Evolutionary conservation across 768 basidiomycete species (phyloP).

Genomic region (Lactarius deliciosus): DNA sequence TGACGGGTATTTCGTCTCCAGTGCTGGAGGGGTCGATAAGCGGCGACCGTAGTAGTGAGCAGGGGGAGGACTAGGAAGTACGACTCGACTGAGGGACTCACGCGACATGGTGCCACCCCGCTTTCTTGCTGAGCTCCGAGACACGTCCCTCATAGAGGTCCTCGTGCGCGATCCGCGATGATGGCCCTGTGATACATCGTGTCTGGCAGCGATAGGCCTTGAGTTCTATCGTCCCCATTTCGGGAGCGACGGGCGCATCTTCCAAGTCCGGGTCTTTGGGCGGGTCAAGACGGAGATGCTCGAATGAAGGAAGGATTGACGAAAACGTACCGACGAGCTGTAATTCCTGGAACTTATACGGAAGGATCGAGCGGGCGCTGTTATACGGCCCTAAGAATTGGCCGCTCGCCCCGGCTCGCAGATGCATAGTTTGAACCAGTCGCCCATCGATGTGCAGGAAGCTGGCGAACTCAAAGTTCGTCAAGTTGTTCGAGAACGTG

Average conservation of each 20-base stretch:
- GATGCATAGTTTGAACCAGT: background rate
- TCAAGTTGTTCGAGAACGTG: background rate
- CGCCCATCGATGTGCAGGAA: conserved; percentile 1
- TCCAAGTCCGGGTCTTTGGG: conserved; percentile 11
- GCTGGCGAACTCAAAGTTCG: background rate
- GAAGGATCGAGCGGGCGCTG: background rate
- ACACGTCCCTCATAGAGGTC: background rate
- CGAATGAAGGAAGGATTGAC: background rate
- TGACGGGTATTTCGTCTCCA: conserved; percentile 6
- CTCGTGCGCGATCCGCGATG: no score
- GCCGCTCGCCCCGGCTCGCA: background rate
- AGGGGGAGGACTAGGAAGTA: background rate
- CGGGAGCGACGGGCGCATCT: conserved; percentile 2
- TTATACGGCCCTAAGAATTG: background rate
- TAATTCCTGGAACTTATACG: conserved; percentile 14
- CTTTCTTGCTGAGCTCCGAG: conserved; percentile 15
- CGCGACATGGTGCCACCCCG: conserved; percentile 16
- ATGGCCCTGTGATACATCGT: no score
- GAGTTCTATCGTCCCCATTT: conserved; percentile 14
- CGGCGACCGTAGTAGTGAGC: background rate
- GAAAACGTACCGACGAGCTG: background rate
- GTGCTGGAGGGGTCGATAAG: background rate
- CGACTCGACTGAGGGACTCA: background rate
- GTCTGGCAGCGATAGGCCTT: background rate
- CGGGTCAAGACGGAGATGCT: background rate